Evolutionary conservation across 2,329 filamentous ascomycete species (phyloP).

Genomic region (Esteya vermicola): DNA sequence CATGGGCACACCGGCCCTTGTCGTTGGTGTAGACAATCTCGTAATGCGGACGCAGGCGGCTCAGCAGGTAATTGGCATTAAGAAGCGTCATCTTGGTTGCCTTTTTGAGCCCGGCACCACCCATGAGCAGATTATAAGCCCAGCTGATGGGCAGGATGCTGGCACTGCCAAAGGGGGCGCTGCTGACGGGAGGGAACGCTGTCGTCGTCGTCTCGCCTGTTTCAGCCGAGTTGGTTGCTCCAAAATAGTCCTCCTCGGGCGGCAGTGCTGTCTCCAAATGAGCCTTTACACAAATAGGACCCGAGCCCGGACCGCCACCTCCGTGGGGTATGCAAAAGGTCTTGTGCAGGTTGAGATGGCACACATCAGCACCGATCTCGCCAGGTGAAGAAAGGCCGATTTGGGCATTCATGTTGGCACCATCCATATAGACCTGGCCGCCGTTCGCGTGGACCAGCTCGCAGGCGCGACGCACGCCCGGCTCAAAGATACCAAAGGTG

Average conservation of each 20-base stretch:
- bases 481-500: slow-evolving; percentile 92
- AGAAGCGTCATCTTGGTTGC: slow-evolving; percentile 88
- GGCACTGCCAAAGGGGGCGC: slow-evolving; percentile 74
- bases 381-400: slow-evolving; percentile 91
- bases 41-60: slow-evolving; percentile 74
- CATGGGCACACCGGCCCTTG: slow-evolving; percentile 80
- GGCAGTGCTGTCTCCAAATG: slow-evolving; percentile 69
- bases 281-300: slow-evolving; percentile 80
- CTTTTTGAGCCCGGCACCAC: slow-evolving; percentile 63
- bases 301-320: slow-evolving; percentile 84
- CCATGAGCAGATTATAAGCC: slow-evolving; percentile 95
- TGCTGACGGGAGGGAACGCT: slow-evolving; percentile 30
- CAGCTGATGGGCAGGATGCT: slow-evolving; percentile 90
- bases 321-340: slow-evolving; percentile 98
- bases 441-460: slow-evolving; percentile 74
- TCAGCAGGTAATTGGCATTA: slow-evolving; percentile 93
- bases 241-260: slow-evolving; percentile 12
- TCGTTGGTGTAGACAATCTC: slow-evolving; percentile 87
- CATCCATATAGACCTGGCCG: slow-evolving; percentile 96
- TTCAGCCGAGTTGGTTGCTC: too few relatives aligned
- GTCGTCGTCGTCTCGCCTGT: slow-evolving; percentile 6
- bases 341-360: slow-evolving; percentile 95
- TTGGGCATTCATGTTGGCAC: slow-evolving; percentile 96
- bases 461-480: slow-evolving; percentile 72
- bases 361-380: slow-evolving; percentile 90